Percentiles rank a stretch among this genome's conserved stretches.
Conservation (phyloP, 345 rosid species). For the Brassica carinata region DNA sequence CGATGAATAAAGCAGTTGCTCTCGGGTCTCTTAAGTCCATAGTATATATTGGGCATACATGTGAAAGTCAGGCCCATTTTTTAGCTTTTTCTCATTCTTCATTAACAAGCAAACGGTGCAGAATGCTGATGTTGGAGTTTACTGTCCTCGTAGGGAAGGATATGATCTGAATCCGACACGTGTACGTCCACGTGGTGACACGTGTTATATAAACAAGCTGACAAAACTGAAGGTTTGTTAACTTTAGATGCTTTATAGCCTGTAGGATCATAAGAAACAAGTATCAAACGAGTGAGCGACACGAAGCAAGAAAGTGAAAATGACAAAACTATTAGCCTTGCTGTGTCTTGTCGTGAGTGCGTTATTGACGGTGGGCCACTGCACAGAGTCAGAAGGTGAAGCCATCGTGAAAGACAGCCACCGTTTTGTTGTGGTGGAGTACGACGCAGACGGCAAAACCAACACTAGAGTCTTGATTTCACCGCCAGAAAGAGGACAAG, state of each 20-base stretch:
- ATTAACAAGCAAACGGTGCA: background rate
- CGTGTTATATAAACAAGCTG: slow-evolving; percentile 18
- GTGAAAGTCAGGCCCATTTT: slow-evolving; percentile 18
- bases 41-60: slow-evolving; percentile 10
- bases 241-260: background rate
- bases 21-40: slow-evolving; percentile 70
- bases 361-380: background rate
- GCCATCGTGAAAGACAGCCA: slow-evolving; percentile 22
- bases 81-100: background rate
- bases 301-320: background rate
- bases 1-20: slow-evolving; percentile 75
- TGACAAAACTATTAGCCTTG: slow-evolving; percentile 26
- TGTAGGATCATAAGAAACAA: background rate
- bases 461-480: slow-evolving; percentile 66
- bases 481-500: slow-evolving; percentile 27
- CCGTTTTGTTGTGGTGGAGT: slow-evolving; percentile 59
- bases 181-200: slow-evolving; percentile 10
- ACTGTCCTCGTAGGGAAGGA: background rate
- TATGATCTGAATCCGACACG: slow-evolving; percentile 7
- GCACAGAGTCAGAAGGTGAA: slow-evolving; percentile 3
- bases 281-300: slow-evolving; percentile 18
- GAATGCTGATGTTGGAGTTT: background rate
- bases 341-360: slow-evolving; percentile 14
- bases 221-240: background rate
- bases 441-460: slow-evolving; percentile 50